These are phyloP conservation scores for Heritiera fomes DNA, from an alignment of 345 rosid species.

Conservation along the genomic window DNA sequence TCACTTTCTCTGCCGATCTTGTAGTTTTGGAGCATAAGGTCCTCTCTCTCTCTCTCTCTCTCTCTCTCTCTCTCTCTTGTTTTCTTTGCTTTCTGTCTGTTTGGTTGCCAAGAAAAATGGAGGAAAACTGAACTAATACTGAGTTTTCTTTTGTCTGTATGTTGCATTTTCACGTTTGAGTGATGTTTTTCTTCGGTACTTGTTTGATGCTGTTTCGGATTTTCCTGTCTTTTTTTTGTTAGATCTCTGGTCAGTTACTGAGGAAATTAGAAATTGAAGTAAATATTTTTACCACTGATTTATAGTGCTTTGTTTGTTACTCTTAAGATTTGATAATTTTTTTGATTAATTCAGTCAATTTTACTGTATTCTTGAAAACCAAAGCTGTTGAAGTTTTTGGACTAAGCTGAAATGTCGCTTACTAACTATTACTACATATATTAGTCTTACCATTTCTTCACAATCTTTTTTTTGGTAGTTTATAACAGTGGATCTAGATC, in stretches of 20 bases:
- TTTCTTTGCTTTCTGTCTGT: not conserved
- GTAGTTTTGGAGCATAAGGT: conserved; percentile 2
- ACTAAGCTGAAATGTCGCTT: not conserved
- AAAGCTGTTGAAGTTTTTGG: not conserved
- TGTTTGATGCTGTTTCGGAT: not conserved
- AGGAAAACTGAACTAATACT: conserved; percentile 1
- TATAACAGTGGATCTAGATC: not conserved
- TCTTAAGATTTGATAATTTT: not conserved
- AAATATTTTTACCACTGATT: not conserved
- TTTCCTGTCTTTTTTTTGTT: not conserved
- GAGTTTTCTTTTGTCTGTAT: not conserved
- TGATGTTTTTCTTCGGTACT: not conserved
- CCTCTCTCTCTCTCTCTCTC: not conserved
- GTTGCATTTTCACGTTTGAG: not conserved
- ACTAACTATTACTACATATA: not conserved
- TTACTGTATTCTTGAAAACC: not conserved
- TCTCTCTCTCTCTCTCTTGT: too few species aligned
- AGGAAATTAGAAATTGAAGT: not conserved
- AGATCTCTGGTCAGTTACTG: not conserved
- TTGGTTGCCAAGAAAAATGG: not conserved
- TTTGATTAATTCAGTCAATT: too few species aligned
- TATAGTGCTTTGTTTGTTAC: not conserved
- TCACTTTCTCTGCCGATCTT: not conserved
- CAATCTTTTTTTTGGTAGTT: not conserved
- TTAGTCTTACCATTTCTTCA: not conserved